Percentiles rank a stretch among this genome's conserved stretches.
Evolutionary conservation across 2,329 filamentous ascomycete genomes (phyloP).

Genomic region (Bimuria novae-zelandiae): DNA sequence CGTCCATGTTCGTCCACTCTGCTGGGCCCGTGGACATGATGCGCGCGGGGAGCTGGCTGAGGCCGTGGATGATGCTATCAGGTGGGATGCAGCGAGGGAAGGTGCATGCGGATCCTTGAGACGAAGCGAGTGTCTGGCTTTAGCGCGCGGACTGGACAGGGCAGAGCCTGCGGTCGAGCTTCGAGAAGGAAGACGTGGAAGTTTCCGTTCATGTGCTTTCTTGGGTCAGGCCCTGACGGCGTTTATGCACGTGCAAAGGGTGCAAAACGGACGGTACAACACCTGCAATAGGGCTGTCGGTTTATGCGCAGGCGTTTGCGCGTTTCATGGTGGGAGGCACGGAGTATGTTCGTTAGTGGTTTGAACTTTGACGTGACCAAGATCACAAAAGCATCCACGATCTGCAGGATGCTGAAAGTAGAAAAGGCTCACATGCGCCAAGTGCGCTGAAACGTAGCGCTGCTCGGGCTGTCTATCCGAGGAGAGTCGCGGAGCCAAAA

Average conservation of each 20-base stretch:
- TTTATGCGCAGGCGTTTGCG: conserved; percentile 20
- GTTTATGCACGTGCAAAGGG: conserved; percentile 9
- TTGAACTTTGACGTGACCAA: neutral
- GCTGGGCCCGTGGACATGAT: conserved; percentile 20
- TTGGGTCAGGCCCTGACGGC: conserved; percentile 9
- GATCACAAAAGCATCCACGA: neutral
- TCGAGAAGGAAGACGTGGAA: conserved; percentile 28
- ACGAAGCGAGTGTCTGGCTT: conserved; percentile 24
- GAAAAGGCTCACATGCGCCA: neutral
- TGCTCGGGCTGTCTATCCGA: neutral
- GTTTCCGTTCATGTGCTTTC: conserved; percentile 24
- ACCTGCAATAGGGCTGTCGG: conserved; percentile 8
- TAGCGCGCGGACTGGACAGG: conserved; percentile 23
- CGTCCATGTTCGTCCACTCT: conserved; percentile 21
- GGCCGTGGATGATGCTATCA: neutral
- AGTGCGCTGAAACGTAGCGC: conserved; percentile 1
- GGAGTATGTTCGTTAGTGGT: no score
- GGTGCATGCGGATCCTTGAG: conserved; percentile 31
- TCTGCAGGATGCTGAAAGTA: neutral
- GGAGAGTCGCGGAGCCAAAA: neutral
- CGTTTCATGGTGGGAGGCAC: conserved; percentile 36
- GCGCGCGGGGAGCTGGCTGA: conserved; percentile 8
- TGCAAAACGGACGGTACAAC: conserved; percentile 7
- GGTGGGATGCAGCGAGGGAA: conserved; percentile 19
- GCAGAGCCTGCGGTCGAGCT: conserved; percentile 26